These are phyloP conservation scores for Paramecium primaurelia DNA, from an alignment of 73 alveolate genomes.

Conservation along the genomic window DNA sequence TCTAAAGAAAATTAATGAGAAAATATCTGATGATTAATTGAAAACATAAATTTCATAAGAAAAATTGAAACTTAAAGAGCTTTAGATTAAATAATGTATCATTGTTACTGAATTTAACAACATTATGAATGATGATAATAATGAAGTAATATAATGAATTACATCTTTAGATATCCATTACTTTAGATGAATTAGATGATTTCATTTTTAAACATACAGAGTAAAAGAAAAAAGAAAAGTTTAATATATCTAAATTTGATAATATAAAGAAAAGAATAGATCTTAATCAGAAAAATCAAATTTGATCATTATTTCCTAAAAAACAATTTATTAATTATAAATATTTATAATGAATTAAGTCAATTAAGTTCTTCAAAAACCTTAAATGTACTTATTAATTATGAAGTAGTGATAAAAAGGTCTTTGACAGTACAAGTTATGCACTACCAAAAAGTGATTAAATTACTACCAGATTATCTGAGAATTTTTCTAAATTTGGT, in stretches of 20 bases:
- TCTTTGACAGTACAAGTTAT: neutral
- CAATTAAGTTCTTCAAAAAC: neutral
- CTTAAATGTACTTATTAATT: neutral
- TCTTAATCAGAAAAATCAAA: neutral
- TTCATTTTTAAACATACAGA: neutral
- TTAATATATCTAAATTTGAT: neutral
- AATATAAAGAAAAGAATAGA: neutral
- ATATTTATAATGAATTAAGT: neutral
- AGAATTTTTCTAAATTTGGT: neutral
- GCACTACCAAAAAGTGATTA: conserved; percentile 4
- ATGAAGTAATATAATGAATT: neutral
- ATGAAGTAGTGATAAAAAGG: neutral
- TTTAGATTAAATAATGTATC: neutral
- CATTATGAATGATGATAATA: neutral
- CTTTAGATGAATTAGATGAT: neutral
- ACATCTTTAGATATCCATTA: neutral
- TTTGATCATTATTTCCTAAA: neutral
- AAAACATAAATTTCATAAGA: neutral
- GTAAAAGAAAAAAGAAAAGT: neutral
- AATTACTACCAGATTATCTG: neutral
- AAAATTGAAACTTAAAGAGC: neutral
- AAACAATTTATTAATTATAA: neutral
- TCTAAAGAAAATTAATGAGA: neutral
- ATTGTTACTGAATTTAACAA: neutral
- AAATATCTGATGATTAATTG: neutral